phyloP scores from a whole-genome alignment of 129 eudicot genomes.

The sunflower (Helianthus annuus) region DNA sequence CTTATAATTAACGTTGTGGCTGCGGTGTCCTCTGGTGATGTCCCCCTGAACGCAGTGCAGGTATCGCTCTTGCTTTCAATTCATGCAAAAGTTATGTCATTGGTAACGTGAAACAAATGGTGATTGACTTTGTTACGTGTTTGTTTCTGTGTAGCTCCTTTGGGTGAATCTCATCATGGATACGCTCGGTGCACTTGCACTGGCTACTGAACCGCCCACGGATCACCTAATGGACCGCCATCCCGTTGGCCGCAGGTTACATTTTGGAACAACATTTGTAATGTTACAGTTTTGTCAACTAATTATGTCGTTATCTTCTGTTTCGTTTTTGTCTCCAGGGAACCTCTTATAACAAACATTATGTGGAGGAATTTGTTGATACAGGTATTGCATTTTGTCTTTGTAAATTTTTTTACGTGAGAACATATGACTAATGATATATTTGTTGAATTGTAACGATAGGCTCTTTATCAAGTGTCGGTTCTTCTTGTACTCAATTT shows the following conservation, averaged over 20 bases:
- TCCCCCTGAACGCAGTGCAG: slow-evolving; percentile 52
- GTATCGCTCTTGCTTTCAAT: not conserved
- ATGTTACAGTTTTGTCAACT: too few relatives aligned
- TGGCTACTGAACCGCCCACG: slow-evolving; percentile 96
- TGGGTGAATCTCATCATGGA: slow-evolving; percentile 99
- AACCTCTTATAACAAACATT: slow-evolving; percentile 53
- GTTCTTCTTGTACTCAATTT: slow-evolving; percentile 80
- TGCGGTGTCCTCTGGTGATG: slow-evolving; percentile 49
- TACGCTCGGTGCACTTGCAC: slow-evolving; percentile 95
- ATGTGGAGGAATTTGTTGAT: slow-evolving; percentile 63
- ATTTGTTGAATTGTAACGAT: slow-evolving; percentile 1
- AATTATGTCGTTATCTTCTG: too few relatives aligned
- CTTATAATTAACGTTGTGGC: slow-evolving; percentile 53
- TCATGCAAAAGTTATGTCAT: not conserved
- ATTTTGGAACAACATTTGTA: too few relatives aligned
- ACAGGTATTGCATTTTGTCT: slow-evolving; percentile 38
- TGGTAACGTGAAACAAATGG: not conserved
- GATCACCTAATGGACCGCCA: slow-evolving; percentile 81
- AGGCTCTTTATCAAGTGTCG: slow-evolving; percentile 85
- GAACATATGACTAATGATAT: not conserved
- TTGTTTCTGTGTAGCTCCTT: slow-evolving; percentile 60
- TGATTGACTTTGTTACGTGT: not conserved
- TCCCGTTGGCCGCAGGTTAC: slow-evolving; percentile 76
- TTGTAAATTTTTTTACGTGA: not conserved
- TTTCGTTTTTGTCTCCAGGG: slow-evolving; percentile 24